phyloP scores from a whole-genome alignment of 352 stramenopile species.

The Blastocystis hominis region DNA sequence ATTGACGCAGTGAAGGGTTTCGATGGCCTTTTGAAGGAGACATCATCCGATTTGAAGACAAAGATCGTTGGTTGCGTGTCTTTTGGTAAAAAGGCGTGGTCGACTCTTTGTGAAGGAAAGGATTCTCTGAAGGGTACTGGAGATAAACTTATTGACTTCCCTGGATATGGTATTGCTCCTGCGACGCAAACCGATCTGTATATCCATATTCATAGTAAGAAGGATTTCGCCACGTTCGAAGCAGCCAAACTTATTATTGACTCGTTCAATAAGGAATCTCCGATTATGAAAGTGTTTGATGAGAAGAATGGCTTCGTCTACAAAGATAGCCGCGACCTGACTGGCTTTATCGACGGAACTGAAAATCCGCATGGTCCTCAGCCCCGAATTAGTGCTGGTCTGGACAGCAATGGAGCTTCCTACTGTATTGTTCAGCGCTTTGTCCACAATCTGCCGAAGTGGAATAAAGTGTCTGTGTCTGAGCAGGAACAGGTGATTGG shows the following conservation, averaged over 20 bases:
- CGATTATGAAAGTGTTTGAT: not conserved
- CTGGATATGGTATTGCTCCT: conserved; percentile 39
- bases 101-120: not conserved
- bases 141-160: not conserved
- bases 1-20: conserved; percentile 20
- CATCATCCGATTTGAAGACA: not conserved
- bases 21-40: not conserved
- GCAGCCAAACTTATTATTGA: not conserved
- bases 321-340: conserved; percentile 56
- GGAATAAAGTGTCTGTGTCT: not conserved
- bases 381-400: not conserved
- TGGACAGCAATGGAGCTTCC: not conserved
- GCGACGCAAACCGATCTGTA: conserved; percentile 18
- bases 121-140: not conserved
- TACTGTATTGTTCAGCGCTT: conserved; percentile 47
- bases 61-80: not conserved
- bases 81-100: conserved; percentile 27
- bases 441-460: conserved; percentile 48
- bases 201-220: conserved; percentile 44
- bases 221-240: not conserved
- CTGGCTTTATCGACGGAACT: conserved; percentile 57
- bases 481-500: conserved; percentile 30
- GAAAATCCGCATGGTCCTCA: conserved; percentile 38
- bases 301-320: conserved; percentile 52
- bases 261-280: conserved; percentile 1